These are phyloP conservation scores for Kwoniella sp. DNA, from an alignment of 768 basidiomycete species.

Conservation along the genomic window DNA sequence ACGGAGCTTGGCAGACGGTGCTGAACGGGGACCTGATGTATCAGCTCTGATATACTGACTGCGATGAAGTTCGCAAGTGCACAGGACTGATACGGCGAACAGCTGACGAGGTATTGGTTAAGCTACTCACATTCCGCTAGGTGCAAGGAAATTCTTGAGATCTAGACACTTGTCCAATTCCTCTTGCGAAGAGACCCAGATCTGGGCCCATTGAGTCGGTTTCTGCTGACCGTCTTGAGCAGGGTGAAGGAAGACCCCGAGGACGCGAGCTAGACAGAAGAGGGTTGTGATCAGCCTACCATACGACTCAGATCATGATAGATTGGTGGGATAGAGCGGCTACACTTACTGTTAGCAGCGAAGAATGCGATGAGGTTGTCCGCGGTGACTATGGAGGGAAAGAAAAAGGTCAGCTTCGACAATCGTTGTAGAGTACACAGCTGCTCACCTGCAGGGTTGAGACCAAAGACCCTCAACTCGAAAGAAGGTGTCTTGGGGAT, in stretches of 20 bases:
- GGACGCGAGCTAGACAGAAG: constrained; percentile 16
- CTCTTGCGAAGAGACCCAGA: constrained; percentile 34
- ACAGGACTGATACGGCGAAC: no score
- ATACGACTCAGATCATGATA: neutral
- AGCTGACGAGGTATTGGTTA: no score
- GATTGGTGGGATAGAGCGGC: no score
- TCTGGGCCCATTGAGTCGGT: constrained; percentile 40
- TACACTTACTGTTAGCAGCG: constrained; percentile 25
- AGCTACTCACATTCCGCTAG: constrained; percentile 33
- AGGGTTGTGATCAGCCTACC: neutral
- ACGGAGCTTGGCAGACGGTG: no score
- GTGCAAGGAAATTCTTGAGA: constrained; percentile 19
- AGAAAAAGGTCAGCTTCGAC: neutral
- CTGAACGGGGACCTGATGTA: constrained; percentile 13
- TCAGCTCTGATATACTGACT: neutral
- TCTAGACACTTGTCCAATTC: constrained; percentile 28
- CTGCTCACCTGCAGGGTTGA: constrained; percentile 19
- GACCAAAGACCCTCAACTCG: constrained; percentile 21
- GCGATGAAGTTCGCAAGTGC: no score
- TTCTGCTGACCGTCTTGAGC: neutral
- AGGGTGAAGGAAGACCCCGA: constrained; percentile 36
- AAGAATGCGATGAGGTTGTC: constrained; percentile 34
- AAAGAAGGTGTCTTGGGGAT: constrained; percentile 2
- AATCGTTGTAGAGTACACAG: no score
- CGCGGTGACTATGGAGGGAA: constrained; percentile 23